Evolutionary conservation across 1,284 basidiomycete species (phyloP).

Genomic region (Marasmius tenuissimus): DNA sequence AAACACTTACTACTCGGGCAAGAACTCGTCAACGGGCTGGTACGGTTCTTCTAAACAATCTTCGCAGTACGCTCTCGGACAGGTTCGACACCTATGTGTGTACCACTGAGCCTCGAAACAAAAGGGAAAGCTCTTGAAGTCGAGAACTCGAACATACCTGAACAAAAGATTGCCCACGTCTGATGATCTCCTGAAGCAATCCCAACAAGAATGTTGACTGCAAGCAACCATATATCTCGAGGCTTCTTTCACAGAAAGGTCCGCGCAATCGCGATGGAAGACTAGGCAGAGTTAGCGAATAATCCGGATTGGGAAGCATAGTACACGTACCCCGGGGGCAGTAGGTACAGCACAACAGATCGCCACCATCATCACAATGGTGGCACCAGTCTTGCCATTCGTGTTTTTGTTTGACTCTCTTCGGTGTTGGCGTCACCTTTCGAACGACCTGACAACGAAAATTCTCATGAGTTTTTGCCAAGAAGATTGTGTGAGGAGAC

Average conservation of each 20-base stretch:
- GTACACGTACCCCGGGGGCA: conserved; percentile 52
- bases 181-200: conserved; percentile 39
- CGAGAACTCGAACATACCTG: conserved; percentile 29
- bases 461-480: background rate
- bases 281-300: conserved; percentile 30
- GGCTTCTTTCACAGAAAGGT: conserved; percentile 29
- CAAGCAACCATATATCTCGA: conserved; percentile 33
- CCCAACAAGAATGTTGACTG: conserved; percentile 49
- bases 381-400: conserved; percentile 58
- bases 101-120: background rate
- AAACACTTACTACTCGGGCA: conserved; percentile 56
- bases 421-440: conserved; percentile 11
- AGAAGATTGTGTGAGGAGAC: background rate
- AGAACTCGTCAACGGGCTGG: conserved; percentile 47
- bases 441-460: background rate
- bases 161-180: conserved; percentile 54
- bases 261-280: conserved; percentile 50
- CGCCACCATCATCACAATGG: conserved; percentile 58
- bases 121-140: background rate
- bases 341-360: conserved; percentile 43
- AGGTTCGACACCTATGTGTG: conserved; percentile 51
- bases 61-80: conserved; percentile 58
- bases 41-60: conserved; percentile 57
- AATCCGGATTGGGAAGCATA: background rate
- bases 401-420: conserved; percentile 33